Conservation (phyloP, 2,329 filamentous ascomycete genomes). For the Phialophora expanda region DNA sequence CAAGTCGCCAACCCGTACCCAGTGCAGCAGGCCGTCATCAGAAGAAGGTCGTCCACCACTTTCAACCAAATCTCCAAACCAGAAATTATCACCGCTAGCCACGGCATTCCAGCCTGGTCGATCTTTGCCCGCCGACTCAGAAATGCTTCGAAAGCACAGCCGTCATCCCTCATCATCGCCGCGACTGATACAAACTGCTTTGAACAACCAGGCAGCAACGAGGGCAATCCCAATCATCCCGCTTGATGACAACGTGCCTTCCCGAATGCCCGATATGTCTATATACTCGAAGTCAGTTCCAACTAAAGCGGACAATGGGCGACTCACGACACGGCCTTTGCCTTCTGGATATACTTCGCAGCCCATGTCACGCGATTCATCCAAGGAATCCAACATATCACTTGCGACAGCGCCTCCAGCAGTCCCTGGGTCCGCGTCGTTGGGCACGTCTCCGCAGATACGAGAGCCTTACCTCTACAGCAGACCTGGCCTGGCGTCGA, state of each 20-base stretch:
- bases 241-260: constrained; percentile 32
- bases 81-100: constrained; percentile 36
- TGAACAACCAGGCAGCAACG: constrained; percentile 31
- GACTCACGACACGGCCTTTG: constrained; percentile 19
- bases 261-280: constrained; percentile 14
- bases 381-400: constrained; percentile 40
- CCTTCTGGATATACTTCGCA: constrained; percentile 41
- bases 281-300: constrained; percentile 10
- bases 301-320: constrained; percentile 15
- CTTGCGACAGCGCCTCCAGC: constrained; percentile 38
- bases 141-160: constrained; percentile 18
- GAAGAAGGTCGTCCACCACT: constrained; percentile 43
- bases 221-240: constrained; percentile 15
- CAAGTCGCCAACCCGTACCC: constrained; percentile 26
- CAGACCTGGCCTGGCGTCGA: constrained; percentile 27
- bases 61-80: constrained; percentile 43
- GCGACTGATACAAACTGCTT: constrained; percentile 30
- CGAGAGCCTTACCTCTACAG: constrained; percentile 29
- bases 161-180: constrained; percentile 33
- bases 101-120: constrained; percentile 26
- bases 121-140: constrained; percentile 5
- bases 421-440: constrained; percentile 23
- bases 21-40: constrained; percentile 23
- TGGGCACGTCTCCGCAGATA: constrained; percentile 28
- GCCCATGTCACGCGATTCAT: constrained; percentile 42